A percentile compares a stretch with the other conserved stretches of the same genome.
Evolutionary conservation across 345 rosid species (phyloP).

Genomic region (Eucalyptus cloeziana): DNA sequence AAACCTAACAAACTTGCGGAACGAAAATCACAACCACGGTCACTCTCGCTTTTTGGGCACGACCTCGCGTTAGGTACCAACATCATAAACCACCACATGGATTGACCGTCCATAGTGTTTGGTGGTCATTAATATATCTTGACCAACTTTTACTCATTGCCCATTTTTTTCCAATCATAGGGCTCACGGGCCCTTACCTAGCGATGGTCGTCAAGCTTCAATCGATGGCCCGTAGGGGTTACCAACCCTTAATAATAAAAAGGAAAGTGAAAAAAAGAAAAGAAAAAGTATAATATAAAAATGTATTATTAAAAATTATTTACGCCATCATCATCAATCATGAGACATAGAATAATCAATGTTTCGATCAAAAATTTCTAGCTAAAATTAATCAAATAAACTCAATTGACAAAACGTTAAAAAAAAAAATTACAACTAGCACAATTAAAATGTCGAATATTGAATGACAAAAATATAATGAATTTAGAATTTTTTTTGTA

Average conservation of each 20-base stretch:
- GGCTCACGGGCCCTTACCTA: neutral
- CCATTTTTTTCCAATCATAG: neutral
- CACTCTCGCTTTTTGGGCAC: neutral
- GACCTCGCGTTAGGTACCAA: neutral
- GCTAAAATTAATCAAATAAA: rapidly evolving
- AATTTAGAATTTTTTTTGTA: no score
- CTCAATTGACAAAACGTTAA: rapidly evolving
- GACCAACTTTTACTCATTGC: neutral
- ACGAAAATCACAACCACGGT: neutral
- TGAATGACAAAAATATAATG: no score
- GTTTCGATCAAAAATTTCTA: rapidly evolving
- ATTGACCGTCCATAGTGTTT: neutral
- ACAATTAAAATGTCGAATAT: no score
- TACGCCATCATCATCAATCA: no score
- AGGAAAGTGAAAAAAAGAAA: no score
- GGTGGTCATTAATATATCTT: neutral
- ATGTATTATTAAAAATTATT: no score
- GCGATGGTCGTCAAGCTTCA: neutral
- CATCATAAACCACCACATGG: neutral
- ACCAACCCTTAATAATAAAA: neutral
- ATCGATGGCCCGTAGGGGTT: no score
- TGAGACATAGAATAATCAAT: rapidly evolving
- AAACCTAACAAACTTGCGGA: neutral
- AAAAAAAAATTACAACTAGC: no score
- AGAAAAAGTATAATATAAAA: no score